Conservation (phyloP, 345 rosid genomes). For the Hypericum androsaemum region DNA sequence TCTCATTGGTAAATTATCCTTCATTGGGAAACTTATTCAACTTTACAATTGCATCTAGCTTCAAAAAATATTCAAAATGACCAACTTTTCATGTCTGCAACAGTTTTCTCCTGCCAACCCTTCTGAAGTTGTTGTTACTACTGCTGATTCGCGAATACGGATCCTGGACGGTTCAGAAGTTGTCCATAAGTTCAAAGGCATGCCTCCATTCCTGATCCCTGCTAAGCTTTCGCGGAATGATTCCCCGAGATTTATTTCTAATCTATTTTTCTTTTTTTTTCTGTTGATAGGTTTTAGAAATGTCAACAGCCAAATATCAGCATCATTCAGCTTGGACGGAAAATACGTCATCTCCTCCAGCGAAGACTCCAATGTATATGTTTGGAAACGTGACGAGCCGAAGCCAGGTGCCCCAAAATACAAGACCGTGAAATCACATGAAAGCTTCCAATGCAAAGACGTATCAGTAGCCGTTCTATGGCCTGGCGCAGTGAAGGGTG, state of each 20-base stretch:
- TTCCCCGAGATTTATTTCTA: background rate
- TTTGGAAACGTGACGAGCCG: slow-evolving; percentile 62
- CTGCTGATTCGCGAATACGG: slow-evolving; percentile 86
- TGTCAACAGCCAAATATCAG: slow-evolving; percentile 74
- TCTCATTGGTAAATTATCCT: too few species aligned
- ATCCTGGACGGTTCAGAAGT: slow-evolving; percentile 55
- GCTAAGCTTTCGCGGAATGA: too few species aligned
- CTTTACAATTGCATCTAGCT: too few species aligned
- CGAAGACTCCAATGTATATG: slow-evolving; percentile 77
- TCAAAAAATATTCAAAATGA: background rate
- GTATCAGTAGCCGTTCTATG: slow-evolving; percentile 82
- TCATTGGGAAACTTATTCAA: too few species aligned
- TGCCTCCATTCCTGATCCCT: background rate
- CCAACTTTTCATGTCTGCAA: slow-evolving; percentile 11
- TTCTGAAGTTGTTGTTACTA: slow-evolving; percentile 68
- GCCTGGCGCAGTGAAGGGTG: slow-evolving; percentile 66
- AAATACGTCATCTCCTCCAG: slow-evolving; percentile 65
- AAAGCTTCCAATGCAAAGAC: slow-evolving; percentile 67
- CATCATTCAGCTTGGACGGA: slow-evolving; percentile 65
- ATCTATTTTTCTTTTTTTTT: background rate
- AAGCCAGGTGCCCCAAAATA: slow-evolving; percentile 33
- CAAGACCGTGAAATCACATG: slow-evolving; percentile 37
- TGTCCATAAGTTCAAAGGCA: slow-evolving; percentile 70
- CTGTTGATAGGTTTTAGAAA: slow-evolving; percentile 56
- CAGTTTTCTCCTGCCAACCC: slow-evolving; percentile 74